Conservation (phyloP, 805 yeast genomes). For the Scheffersomyces stipitis region DNA sequence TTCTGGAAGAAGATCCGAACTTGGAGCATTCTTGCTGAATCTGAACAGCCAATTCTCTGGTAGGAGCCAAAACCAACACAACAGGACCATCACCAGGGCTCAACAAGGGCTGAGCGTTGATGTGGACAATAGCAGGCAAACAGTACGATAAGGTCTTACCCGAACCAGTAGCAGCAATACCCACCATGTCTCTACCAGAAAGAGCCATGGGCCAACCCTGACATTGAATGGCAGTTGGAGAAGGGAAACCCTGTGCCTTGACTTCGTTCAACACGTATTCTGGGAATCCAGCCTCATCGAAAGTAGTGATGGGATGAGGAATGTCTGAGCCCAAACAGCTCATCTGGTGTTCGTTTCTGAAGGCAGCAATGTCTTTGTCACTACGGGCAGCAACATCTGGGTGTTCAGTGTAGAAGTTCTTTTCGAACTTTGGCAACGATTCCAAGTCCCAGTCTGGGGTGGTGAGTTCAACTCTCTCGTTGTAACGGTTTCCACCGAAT, state of each 20-base stretch:
- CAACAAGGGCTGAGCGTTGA: slow-evolving; percentile 95
- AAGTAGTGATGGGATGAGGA: slow-evolving; percentile 89
- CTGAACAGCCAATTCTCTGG: slow-evolving; percentile 98
- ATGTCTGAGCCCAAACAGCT: slow-evolving; percentile 77
- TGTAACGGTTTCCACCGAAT: slow-evolving; percentile 35
- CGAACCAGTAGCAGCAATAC: slow-evolving; percentile 98
- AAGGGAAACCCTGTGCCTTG: slow-evolving; percentile 86
- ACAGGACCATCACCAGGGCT: slow-evolving; percentile 97
- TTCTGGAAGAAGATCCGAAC: slow-evolving; percentile 88
- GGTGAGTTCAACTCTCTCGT: slow-evolving; percentile 49
- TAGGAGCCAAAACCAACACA: slow-evolving; percentile 93
- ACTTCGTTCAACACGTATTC: slow-evolving; percentile 88
- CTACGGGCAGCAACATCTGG: slow-evolving; percentile 73
- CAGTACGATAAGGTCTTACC: slow-evolving; percentile 98
- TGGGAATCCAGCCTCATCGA: slow-evolving; percentile 98
- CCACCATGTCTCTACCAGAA: slow-evolving; percentile 98
- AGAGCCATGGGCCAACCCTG: slow-evolving; percentile 99
- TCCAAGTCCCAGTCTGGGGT: slow-evolving; percentile 82
- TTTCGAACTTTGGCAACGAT: slow-evolving; percentile 83
- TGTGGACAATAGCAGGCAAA: slow-evolving; percentile 95
- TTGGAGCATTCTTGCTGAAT: slow-evolving; percentile 95
- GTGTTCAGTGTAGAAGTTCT: slow-evolving; percentile 90
- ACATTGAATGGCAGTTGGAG: slow-evolving; percentile 95
- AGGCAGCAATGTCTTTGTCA: slow-evolving; percentile 67
- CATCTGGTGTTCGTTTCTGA: slow-evolving; percentile 87